A percentile compares a stretch with the other conserved stretches of the same genome.
These are phyloP conservation scores for Spathaspora sp. DNA, from an alignment of 805 yeast genomes.

Conservation along the genomic window DNA sequence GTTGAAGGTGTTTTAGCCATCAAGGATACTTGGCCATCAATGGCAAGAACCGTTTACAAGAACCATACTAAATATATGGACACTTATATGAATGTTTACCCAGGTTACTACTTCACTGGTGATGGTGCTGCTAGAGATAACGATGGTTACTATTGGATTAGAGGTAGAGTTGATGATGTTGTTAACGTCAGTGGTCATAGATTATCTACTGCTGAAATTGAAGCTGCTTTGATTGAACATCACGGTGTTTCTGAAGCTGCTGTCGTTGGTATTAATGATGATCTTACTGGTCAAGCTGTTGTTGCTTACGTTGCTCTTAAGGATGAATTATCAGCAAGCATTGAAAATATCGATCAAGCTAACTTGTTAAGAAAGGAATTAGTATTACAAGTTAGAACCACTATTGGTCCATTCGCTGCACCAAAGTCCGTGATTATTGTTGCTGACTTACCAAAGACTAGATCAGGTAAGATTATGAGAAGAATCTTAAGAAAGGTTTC, in stretches of 20 bases:
- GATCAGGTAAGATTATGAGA: slow-evolving; percentile 87
- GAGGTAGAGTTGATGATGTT: slow-evolving; percentile 86
- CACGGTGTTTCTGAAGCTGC: slow-evolving; percentile 72
- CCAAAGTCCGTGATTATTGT: slow-evolving; percentile 73
- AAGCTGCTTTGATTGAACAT: slow-evolving; percentile 76
- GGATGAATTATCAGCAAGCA: slow-evolving; percentile 37
- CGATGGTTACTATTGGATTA: slow-evolving; percentile 82
- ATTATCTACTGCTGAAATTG: slow-evolving; percentile 85
- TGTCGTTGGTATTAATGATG: slow-evolving; percentile 80
- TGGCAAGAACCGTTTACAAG: slow-evolving; percentile 79
- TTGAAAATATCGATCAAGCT: slow-evolving; percentile 49
- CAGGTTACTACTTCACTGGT: slow-evolving; percentile 81
- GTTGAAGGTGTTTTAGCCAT: slow-evolving; percentile 81
- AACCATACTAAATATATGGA: slow-evolving; percentile 73
- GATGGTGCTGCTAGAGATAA: slow-evolving; percentile 87
- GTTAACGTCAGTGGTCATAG: slow-evolving; percentile 86
- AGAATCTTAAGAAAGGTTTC: slow-evolving; percentile 75
- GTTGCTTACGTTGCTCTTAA: slow-evolving; percentile 78
- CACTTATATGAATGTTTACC: slow-evolving; percentile 79
- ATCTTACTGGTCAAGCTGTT: slow-evolving; percentile 83
- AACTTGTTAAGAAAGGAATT: slow-evolving; percentile 58
- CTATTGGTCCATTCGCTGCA: slow-evolving; percentile 84
- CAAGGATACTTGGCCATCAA: slow-evolving; percentile 77
- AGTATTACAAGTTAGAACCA: slow-evolving; percentile 67
- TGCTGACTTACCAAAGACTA: slow-evolving; percentile 77